Conservation (phyloP, 2,329 filamentous ascomycete genomes). For the Paecilomyces niveus region DNA sequence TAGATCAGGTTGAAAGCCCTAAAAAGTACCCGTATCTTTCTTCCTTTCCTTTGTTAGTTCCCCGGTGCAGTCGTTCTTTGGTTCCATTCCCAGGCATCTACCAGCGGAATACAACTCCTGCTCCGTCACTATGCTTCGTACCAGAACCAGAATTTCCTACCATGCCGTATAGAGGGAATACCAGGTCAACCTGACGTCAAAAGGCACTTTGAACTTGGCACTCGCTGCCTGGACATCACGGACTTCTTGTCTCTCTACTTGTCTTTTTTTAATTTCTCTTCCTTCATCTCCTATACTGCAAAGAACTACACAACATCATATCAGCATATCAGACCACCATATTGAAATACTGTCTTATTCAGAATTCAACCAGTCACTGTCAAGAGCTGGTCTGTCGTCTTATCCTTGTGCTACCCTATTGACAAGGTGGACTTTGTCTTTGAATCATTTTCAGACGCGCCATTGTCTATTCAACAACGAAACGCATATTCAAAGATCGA, state of each 20-base stretch:
- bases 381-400: neutral
- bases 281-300: neutral
- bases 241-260: neutral
- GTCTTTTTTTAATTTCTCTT: neutral
- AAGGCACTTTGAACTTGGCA: neutral
- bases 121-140: neutral
- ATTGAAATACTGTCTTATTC: neutral
- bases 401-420: neutral
- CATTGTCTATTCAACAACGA: neutral
- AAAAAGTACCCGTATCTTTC: neutral
- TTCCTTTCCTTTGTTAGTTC: neutral
- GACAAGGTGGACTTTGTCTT: neutral
- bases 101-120: neutral
- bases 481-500: neutral
- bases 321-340: neutral
- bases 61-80: neutral
- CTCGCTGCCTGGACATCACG: neutral
- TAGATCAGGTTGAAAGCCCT: too few species aligned
- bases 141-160: neutral
- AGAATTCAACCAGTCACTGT: neutral
- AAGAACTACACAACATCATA: neutral
- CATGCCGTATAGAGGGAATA: neutral
- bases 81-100: neutral
- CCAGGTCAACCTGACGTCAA: neutral
- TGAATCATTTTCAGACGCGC: neutral